phyloP scores from a whole-genome alignment of 2,329 filamentous ascomycete genomes.

The Fusarium albidum region DNA sequence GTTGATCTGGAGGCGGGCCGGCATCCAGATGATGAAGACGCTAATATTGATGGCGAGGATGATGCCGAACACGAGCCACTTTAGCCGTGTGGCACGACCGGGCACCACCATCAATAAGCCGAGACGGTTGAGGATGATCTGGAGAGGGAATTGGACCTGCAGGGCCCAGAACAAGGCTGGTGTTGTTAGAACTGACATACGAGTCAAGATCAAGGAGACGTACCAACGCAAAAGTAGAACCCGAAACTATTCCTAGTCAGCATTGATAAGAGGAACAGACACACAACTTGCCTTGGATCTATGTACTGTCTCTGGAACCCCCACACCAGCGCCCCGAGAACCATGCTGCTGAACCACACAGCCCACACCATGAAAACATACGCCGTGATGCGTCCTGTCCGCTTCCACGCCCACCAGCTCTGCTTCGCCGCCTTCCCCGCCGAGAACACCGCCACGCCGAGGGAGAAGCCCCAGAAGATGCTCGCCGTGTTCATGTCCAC shows the following conservation, averaged over 20 bases:
- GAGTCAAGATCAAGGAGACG: not conserved
- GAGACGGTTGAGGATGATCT: slow-evolving; percentile 64
- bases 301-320: slow-evolving; percentile 37
- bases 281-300: slow-evolving; percentile 26
- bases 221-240: slow-evolving; percentile 36
- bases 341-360: slow-evolving; percentile 36
- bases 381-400: slow-evolving; percentile 14
- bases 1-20: slow-evolving; percentile 55
- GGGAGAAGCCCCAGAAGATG: slow-evolving; percentile 38
- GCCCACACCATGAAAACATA: slow-evolving; percentile 37
- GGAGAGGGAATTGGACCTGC: slow-evolving; percentile 59
- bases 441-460: slow-evolving; percentile 27
- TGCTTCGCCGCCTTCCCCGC: slow-evolving; percentile 20
- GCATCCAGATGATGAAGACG: slow-evolving; percentile 64
- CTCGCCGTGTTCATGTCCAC: slow-evolving; percentile 37
- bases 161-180: slow-evolving; percentile 46
- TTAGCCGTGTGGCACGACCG: slow-evolving; percentile 47
- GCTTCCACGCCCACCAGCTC: slow-evolving; percentile 24
- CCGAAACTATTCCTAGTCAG: slow-evolving; percentile 24
- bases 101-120: slow-evolving; percentile 54
- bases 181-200: not conserved
- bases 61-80: slow-evolving; percentile 53
- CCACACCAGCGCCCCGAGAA: slow-evolving; percentile 33
- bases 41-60: slow-evolving; percentile 60
- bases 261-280: fast-evolving